phyloP scores from a whole-genome alignment of 1,284 basidiomycete species.

The Boletus sp. region DNA sequence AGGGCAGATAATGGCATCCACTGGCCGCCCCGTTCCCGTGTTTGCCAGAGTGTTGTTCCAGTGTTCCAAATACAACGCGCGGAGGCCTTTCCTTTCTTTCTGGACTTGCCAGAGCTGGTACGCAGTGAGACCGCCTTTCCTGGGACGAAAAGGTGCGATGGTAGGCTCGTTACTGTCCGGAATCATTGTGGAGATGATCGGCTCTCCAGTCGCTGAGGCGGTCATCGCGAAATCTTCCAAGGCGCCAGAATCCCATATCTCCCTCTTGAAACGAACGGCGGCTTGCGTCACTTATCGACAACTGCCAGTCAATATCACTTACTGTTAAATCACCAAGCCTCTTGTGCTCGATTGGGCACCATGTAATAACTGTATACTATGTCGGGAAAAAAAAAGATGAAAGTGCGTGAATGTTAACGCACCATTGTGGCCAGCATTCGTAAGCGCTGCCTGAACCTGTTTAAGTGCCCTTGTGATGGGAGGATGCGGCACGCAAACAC shows the following conservation, averaged over 20 bases:
- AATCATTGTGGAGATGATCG: conserved; percentile 47
- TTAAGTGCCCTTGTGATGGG: conserved; percentile 64
- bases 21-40: conserved; percentile 58
- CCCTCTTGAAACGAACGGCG: conserved; percentile 26
- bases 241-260: conserved; percentile 42
- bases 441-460: conserved; percentile 53
- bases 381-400: neutral
- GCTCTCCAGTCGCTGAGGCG: conserved; percentile 44
- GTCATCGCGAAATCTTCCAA: conserved; percentile 42
- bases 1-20: conserved; percentile 62
- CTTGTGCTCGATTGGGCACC: conserved; percentile 42
- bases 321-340: conserved; percentile 37
- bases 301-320: conserved; percentile 18
- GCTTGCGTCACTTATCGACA: neutral
- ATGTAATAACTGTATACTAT: conserved; percentile 32
- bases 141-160: conserved; percentile 20
- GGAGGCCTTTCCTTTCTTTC: conserved; percentile 41
- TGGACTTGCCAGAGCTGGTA: conserved; percentile 58
- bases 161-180: conserved; percentile 27
- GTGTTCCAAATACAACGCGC: conserved; percentile 49
- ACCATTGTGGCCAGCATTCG: conserved; percentile 67
- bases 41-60: conserved; percentile 49
- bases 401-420: conserved; percentile 1
- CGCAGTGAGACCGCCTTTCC: conserved; percentile 33
- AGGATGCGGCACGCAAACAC: conserved; percentile 62